These are phyloP conservation scores for Neonothopanus nambi DNA, from an alignment of 1,284 basidiomycete species.

Conservation along the genomic window DNA sequence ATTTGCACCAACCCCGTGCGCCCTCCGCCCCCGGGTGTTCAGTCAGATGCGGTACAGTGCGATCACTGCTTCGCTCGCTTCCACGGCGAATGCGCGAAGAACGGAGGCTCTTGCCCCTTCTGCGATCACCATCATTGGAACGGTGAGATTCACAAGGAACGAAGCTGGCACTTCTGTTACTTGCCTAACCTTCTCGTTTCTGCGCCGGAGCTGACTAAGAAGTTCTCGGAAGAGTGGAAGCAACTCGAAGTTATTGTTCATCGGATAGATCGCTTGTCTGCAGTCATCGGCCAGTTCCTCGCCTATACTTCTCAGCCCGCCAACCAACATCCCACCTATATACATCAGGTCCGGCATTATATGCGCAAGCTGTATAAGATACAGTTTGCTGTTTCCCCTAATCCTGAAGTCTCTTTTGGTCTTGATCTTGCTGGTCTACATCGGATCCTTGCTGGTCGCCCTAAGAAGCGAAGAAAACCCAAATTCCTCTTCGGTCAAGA, in stretches of 20 bases:
- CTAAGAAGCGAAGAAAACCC: slow-evolving; percentile 65
- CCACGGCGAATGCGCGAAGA: slow-evolving; percentile 78
- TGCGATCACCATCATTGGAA: slow-evolving; percentile 89
- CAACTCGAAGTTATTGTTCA: slow-evolving; percentile 76
- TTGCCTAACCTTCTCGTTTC: slow-evolving; percentile 64
- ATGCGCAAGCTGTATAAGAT: slow-evolving; percentile 85
- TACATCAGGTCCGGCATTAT: slow-evolving; percentile 79
- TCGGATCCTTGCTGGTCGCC: slow-evolving; percentile 71
- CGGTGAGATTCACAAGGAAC: slow-evolving; percentile 74
- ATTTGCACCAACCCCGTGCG: slow-evolving; percentile 75
- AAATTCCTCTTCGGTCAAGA: slow-evolving; percentile 79
- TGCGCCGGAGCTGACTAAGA: slow-evolving; percentile 72
- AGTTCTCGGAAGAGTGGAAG: slow-evolving; percentile 76
- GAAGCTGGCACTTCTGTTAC: slow-evolving; percentile 79
- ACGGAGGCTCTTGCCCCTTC: slow-evolving; percentile 85
- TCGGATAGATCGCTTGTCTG: slow-evolving; percentile 69
- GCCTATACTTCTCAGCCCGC: slow-evolving; percentile 64
- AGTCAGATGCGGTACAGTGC: slow-evolving; percentile 82
- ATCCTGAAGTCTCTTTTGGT: slow-evolving; percentile 74
- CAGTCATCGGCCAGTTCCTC: slow-evolving; percentile 75
- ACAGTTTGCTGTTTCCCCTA: slow-evolving; percentile 78
- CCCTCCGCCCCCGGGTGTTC: slow-evolving; percentile 67
- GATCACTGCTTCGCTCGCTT: slow-evolving; percentile 84
- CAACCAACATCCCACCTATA: slow-evolving; percentile 70
- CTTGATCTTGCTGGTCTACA: slow-evolving; percentile 77